Base-by-base conservation (phyloP, 768 basidiomycete genomes). In the Phlebiopsis gigantea region DNA sequence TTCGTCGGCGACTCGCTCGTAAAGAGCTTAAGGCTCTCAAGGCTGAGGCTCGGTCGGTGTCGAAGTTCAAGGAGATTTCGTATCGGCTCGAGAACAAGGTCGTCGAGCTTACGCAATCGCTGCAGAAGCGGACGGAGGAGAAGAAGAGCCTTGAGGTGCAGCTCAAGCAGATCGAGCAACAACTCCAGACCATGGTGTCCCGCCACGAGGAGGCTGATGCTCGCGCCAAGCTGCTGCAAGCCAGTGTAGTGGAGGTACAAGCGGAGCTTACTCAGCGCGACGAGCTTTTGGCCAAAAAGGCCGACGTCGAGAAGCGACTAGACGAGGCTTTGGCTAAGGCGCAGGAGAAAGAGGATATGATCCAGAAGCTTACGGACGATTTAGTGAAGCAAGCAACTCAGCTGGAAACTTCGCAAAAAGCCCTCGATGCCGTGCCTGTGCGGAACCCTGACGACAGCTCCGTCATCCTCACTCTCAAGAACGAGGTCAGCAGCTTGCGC, bases 51-150 rank as follows among this genome's bases (percentile, higher is more conserved):
- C 92, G 94, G 51, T 98, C 97, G 1, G 95, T 95, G 26, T 90
- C 91, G 63, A 97, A 94, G 69, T 98, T 96, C 84, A 98, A 97
- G 75, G 94, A 97, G 73, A 97, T 96, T 62, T 98, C 96, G 0
- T 98, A 98, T 68, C 85, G 84, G 63, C 79, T 99, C 55, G 97
- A 99, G 76, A 99, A 98, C 79, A 99, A 98, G 75, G 97, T 99
- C 44, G 93, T 99, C 57, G 96, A 98, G 69, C 87, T 99, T 60
- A 98, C 97, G 0, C 97, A 99, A 69, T 84, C 76, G 15, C 80
- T 99, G 12, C 97, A 98, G 71, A 87, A 80, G 66, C 86, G 96
- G 46, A 94, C 87, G 2, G 82, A 83, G 57, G 96, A 99, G 75
- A 93, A 90, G 76, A 95, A 91, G 72, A 87, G 85, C 53, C 75